Evolutionary conservation across 2,329 filamentous ascomycete genomes (phyloP).

Genomic region (Colletotrichum godetiae): DNA sequence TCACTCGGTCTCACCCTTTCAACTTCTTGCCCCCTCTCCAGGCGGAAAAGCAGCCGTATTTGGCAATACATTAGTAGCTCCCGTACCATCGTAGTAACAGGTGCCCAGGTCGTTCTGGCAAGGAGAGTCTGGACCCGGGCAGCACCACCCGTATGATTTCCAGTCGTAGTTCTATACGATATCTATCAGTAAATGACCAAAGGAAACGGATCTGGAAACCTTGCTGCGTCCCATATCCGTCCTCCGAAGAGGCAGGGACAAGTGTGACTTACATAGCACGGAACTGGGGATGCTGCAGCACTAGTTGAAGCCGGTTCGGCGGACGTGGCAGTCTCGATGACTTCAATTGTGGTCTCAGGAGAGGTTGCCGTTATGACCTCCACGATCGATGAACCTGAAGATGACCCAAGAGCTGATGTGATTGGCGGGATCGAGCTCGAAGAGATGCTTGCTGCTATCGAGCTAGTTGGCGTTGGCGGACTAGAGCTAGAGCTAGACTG

Average conservation of each 20-base stretch:
- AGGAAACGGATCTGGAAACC: background rate
- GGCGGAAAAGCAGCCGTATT: background rate
- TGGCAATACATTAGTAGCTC: background rate
- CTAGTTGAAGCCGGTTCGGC: background rate
- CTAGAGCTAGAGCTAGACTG: background rate
- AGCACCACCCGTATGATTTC: background rate
- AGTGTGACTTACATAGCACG: conserved; percentile 12
- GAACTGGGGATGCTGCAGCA: conserved; percentile 1
- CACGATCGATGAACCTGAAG: background rate
- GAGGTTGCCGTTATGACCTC: background rate
- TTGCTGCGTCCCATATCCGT: background rate
- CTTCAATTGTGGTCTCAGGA: background rate
- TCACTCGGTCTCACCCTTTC: background rate
- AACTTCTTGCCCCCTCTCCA: background rate
- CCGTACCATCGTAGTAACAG: background rate
- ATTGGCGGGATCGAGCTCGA: background rate
- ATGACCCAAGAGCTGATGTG: background rate
- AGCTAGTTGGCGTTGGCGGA: background rate
- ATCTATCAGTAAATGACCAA: background rate
- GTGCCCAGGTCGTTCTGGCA: background rate
- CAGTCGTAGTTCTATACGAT: background rate
- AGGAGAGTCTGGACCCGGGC: background rate
- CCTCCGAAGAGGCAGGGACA: background rate
- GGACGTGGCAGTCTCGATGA: background rate
- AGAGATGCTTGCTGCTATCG: background rate